A percentile compares a stretch with the other conserved stretches of the same genome.
These are phyloP conservation scores for Narthecium ossifragum DNA, from an alignment of 106 monocot species.

Conservation along the genomic window DNA sequence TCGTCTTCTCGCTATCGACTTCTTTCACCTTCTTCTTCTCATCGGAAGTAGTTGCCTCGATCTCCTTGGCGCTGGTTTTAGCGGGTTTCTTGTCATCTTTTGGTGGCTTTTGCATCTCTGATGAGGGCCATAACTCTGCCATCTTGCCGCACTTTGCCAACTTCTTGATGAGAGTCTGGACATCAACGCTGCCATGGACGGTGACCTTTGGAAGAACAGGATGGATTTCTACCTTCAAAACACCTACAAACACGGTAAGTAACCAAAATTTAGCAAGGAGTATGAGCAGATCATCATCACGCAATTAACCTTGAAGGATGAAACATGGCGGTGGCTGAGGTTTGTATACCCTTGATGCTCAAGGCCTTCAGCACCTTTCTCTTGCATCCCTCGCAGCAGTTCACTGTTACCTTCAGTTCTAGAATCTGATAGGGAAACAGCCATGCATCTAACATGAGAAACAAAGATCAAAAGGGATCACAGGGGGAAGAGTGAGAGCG, in stretches of 20 bases:
- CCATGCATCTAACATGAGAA: not conserved
- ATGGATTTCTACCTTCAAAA: constrained; percentile 76
- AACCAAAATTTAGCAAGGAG: too few relatives aligned
- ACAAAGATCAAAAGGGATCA: not conserved
- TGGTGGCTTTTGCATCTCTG: constrained; percentile 8
- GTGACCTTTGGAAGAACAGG: constrained; percentile 70
- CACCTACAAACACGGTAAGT: constrained; percentile 51
- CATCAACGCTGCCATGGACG: constrained; percentile 51
- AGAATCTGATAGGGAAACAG: not conserved
- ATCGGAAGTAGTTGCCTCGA: not conserved
- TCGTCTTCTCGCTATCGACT: too few relatives aligned
- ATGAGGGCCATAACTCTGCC: constrained; percentile 30
- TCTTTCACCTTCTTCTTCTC: not conserved
- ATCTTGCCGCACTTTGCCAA: constrained; percentile 56
- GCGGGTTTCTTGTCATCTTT: constrained; percentile 7
- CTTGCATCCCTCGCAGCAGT: constrained; percentile 16
- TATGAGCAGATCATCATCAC: too few relatives aligned
- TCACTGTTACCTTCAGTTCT: constrained; percentile 8
- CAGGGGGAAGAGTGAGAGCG: too few relatives aligned
- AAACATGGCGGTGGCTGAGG: not conserved
- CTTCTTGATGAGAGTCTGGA: constrained; percentile 45
- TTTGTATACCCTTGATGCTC: constrained; percentile 11
- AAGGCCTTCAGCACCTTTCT: constrained; percentile 10
- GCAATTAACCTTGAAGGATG: too few relatives aligned
- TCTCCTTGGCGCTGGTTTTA: not conserved